phyloP scores from a whole-genome alignment of 257 asterid genomes.

The Osmanthus fragrans region DNA sequence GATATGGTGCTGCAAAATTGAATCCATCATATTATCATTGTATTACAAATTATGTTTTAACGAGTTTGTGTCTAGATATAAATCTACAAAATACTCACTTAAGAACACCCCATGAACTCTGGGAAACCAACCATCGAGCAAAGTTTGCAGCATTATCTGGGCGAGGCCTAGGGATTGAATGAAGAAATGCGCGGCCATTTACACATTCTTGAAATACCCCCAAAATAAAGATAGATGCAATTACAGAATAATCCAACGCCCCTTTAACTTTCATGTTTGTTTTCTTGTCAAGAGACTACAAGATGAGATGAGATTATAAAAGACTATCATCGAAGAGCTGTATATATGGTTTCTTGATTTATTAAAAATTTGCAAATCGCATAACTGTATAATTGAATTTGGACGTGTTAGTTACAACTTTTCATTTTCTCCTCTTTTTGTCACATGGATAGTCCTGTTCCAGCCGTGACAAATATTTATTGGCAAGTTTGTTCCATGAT shows the following conservation, averaged over 20 bases:
- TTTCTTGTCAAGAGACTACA: neutral
- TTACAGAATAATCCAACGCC: conserved; percentile 13
- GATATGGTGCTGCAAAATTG: conserved; percentile 74
- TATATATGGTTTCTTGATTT: neutral
- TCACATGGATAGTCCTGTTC: conserved; percentile 17
- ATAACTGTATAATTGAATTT: neutral
- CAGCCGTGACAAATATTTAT: neutral
- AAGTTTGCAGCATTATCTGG: conserved; percentile 64
- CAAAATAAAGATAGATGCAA: conserved; percentile 28
- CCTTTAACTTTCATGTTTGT: conserved; percentile 24
- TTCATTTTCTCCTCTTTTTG: conserved; percentile 15
- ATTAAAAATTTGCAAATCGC: neutral
- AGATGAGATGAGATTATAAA: neutral
- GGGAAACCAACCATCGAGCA: conserved; percentile 92
- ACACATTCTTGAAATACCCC: conserved; percentile 37
- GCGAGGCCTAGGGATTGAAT: conserved; percentile 45
- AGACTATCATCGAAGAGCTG: neutral
- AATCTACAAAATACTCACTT: conserved; percentile 30
- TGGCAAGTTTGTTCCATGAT: neutral
- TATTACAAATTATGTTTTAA: neutral
- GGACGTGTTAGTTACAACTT: neutral
- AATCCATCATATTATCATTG: neutral
- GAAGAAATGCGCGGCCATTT: conserved; percentile 50
- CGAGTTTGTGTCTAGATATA: neutral
- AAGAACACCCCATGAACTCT: conserved; percentile 86